Evolutionary conservation across 345 rosid species (phyloP), one percentile per base, ranked within the genome.

Genomic region (Citrus inodora): DNA sequence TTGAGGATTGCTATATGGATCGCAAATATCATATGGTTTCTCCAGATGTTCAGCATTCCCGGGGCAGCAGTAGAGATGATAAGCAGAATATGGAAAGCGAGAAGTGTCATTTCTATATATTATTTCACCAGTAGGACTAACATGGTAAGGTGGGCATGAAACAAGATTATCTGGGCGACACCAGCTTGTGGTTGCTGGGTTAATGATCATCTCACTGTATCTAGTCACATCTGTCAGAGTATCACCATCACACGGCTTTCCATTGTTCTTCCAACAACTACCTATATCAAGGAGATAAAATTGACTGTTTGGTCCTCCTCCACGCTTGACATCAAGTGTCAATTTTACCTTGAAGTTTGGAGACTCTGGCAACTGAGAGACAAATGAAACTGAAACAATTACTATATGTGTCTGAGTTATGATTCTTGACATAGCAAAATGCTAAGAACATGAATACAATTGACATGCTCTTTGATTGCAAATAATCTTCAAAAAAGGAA

Each of bases 241-340:
- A 75, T 90, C 83, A 10, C 91, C 90, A 80, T 90, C 79, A 76
- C 92, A 87, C 9, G 77, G 85, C 40, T 82, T 14, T 69, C 94
- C 92, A 28, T 76, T 77, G 83, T 90, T 90, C 78, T 90, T 90
- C 92, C 92, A 89, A 78, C 94, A 88, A 68, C 89, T 85, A 77
- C 90, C 92, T 0, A 89, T 90, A 80, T 90, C 92, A 30, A 89
- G 82, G 17, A 89, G 80, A 76, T 89, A 89, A 75, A 89, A 87
- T 37, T 90, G 91, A 78, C 87, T 81, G 80, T 81, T 84, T 33
- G 82, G 59, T 48, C 91, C 91, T 76, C 94, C 91, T 9, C 90
- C 92, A 16, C 38, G 87, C 79, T 82, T 89, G n/a, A 89, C 68
- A 71, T 85, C 85, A 72, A 89, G 85, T 40, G 85, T 85, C 80